Evolutionary conservation across 495 filamentous ascomycete species (phyloP), one percentile per base, ranked within the genome.

Genomic region (Hypoxylon rickii): DNA sequence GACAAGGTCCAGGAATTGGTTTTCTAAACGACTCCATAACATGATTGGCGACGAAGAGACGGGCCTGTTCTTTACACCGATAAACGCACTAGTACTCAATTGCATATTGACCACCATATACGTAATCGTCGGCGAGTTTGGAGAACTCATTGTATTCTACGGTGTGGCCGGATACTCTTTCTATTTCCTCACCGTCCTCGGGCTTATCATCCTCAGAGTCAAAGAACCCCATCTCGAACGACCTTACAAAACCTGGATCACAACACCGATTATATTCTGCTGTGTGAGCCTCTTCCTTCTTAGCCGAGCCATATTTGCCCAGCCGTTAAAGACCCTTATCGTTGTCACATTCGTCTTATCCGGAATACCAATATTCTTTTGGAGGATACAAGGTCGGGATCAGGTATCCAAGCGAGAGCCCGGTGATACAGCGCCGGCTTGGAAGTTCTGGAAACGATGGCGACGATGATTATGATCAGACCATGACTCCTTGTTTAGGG

Each of bases 261-360:
- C 87, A 1, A 97, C 93, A 29, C 94, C 94, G 2, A 94, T 98
- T 38, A 90, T 96, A 42, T 98, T 98, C 69, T 98, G 94, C 81
- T 98, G 94, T 63, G 94, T 98, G 11, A 96, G 89, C 67, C 67
- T 98, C 55, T 98, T 98, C 68, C 70, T 98, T 59, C 78, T 98
- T 19, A 90, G 84, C 57, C 80, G 94, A 43, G 90, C 91, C 0
- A 80, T 97, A 16, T 92, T 97, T 66, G 83, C 91, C 7, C 84
- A 92, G 67, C 94, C 94, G n/a, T 49, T 92, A 50, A 90, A 97
- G 79, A 92, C 92, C 12, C 58, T 96, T 19, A 82, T 91, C 22
- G 94, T 97, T 17, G 76, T 96, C 2, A 86, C 71, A 2, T 97
- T 96, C 67, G 86, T 96, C 52, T 76, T 83, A 22, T 88, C 82